These are phyloP conservation scores for Boletus edulis DNA, from an alignment of 768 basidiomycete species.

Conservation along the genomic window DNA sequence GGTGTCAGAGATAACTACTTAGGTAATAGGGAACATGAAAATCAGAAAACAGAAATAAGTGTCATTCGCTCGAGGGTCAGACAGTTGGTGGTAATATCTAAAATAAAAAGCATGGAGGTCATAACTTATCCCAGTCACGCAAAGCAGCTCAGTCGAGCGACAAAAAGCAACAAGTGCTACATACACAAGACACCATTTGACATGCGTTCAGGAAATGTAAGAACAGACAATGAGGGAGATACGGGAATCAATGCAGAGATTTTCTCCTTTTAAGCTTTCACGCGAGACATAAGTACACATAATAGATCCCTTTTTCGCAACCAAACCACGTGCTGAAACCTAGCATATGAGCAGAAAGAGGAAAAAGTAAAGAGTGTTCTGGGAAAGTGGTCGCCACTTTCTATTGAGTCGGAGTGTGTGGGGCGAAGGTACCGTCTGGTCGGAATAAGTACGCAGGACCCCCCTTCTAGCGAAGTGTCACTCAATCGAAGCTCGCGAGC, in stretches of 20 bases:
- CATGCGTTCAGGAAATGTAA: neutral
- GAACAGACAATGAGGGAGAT: neutral
- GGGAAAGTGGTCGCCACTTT: neutral
- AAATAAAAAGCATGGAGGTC: too few relatives aligned
- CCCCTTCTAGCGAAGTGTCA: neutral
- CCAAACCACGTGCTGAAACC: neutral
- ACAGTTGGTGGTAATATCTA: too few relatives aligned
- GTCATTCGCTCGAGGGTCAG: too few relatives aligned
- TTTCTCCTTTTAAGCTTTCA: neutral
- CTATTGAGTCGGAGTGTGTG: conserved; percentile 5
- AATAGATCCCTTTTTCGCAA: conserved; percentile 6
- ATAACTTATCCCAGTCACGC: too few relatives aligned
- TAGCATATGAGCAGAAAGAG: neutral
- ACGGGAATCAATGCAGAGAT: neutral
- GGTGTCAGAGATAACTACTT: too few relatives aligned
- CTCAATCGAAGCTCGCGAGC: neutral
- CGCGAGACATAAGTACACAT: neutral
- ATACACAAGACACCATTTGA: neutral
- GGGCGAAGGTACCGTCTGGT: neutral
- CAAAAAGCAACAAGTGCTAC: too few relatives aligned
- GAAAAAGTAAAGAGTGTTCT: neutral
- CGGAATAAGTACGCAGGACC: neutral
- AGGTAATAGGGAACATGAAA: too few relatives aligned
- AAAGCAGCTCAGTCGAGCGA: neutral
- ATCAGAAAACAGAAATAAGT: too few relatives aligned